Evolutionary conservation across 257 asterid species (phyloP), one percentile per base, ranked within the genome.

Genomic region (Nicotiana benthamiana): DNA sequence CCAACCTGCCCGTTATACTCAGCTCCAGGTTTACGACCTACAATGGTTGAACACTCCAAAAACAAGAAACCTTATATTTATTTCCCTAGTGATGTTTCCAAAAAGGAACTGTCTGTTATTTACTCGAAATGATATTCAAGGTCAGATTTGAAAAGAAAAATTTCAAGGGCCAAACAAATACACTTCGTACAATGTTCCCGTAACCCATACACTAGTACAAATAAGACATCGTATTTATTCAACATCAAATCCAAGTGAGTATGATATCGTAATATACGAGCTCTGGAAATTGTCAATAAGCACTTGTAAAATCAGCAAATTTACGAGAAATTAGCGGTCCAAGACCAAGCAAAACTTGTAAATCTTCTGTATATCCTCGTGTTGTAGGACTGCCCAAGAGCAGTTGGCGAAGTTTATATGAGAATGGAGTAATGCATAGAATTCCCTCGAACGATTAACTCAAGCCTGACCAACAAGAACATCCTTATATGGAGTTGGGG

Each of bases 401-500:
- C 18, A 0, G 56, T 51, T 51, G 56, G 17, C 18, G 56, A 12
- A 3, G 56, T 51, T 51, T 13, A 51, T 51, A 15, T 51, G 6
- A 13, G 34, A 59, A 3, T 15, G 30, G 28, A 22, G 65, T 59
- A 3, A 26, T 20, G 30, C 34, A 70, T 20, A 70, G 7, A 70
- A 51, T 51, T 51, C 6, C 56, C 18, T 51, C 56, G 13, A 62
- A 62, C 24, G 7, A 40, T 70, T 0, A 6, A 70, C 34, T 70
- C 78, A 91, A 18, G 83, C 68, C 75, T 83, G 84, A 77, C 93
- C 90, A 4, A 89, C 48, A 51, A 92, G 97, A 52, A 86, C 90
- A 81, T 92, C 94, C 83, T 87, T 91, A 87, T 91, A 92, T 51
- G 94, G 94, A 24, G 88, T 87, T 54, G 90, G 79, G 52, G 83